Base-by-base conservation (phyloP, 805 yeast species). In the Candida tammaniensis region DNA sequence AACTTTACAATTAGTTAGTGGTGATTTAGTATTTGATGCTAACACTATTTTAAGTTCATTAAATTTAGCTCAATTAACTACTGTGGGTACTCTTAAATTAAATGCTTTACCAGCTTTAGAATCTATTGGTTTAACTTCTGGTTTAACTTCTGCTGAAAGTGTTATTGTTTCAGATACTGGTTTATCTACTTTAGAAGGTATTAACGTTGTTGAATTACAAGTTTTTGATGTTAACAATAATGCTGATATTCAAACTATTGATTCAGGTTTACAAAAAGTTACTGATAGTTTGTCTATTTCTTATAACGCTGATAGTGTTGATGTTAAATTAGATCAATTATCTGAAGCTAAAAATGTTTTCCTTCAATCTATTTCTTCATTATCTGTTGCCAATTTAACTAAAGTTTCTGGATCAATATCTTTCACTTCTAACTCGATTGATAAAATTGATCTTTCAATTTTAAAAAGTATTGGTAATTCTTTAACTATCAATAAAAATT, bases 161-260 rank as follows among this genome's bases (percentile, higher is more conserved):
- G 73, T 91, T 49, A 59, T 69, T 58, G 74, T 85, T 52, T 76
- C 91, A 33, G 89, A 85, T 68, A 84, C 93, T 46, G 70, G 78
- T 49, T 72, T 85, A 57, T 72, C 72, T 54, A 65, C 81, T 32
- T 74, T 85, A 54, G 76, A 73, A 37, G 93, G 93, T 63, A 71
- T 83, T 54, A 60, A 64, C 47, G 76, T 74, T 33, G 63, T 51
- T 53, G 38, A 61, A 56, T 56, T 70, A 57, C 54, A 64, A 56
- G 59, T 57, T 33, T 81, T 82, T 69, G 72, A 91, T 72, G 76
- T 93, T 55, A 89, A 88, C 88, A 93, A 93, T 83, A 93, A 93
- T 80, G 69, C 62, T 48, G 76, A 81, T 59, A 77, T 93, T 62
- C 77, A 72, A 49, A 62, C 86, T 40, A 76, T 84, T 51, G 75